A percentile compares a stretch with the other conserved stretches of the same genome.
phyloP scores from a whole-genome alignment of 2,329 filamentous ascomycete genomes.

The Trichophyton equinum region DNA sequence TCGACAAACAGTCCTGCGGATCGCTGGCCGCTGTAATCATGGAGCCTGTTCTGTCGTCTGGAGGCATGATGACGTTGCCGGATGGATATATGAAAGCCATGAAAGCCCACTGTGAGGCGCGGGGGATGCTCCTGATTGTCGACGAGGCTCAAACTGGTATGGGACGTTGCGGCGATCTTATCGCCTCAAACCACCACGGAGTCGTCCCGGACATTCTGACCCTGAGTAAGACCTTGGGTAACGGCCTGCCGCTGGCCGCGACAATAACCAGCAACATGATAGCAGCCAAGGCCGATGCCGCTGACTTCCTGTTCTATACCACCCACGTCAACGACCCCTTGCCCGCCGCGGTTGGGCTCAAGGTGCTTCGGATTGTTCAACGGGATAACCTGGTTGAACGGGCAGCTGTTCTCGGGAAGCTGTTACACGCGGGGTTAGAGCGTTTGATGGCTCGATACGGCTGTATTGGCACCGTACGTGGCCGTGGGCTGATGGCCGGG shows the following conservation, averaged over 20 bases:
- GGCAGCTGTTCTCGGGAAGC: conserved; percentile 33
- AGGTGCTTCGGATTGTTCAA: conserved; percentile 50
- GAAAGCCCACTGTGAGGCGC: conserved; percentile 41
- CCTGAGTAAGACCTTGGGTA: conserved; percentile 49
- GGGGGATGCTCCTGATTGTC: conserved; percentile 46
- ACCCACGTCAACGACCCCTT: conserved; percentile 53
- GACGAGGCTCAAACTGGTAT: conserved; percentile 51
- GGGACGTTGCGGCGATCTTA: conserved; percentile 45
- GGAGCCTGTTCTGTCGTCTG: conserved; percentile 48
- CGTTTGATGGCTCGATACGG: conserved; percentile 40
- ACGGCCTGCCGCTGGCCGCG: conserved; percentile 46
- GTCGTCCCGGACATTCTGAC: conserved; percentile 48
- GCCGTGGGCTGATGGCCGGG: conserved; percentile 46
- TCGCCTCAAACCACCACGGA: conserved; percentile 43
- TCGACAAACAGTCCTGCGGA: conserved; percentile 48
- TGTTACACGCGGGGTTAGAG: conserved; percentile 38
- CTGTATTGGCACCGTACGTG: conserved; percentile 51
- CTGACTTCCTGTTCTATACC: conserved; percentile 38
- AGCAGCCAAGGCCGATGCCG: conserved; percentile 36
- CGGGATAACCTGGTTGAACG: conserved; percentile 42
- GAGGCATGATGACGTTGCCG: conserved; percentile 49
- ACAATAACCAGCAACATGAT: conserved; percentile 46
- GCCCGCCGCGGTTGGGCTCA: conserved; percentile 47
- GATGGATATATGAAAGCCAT: conserved; percentile 46
- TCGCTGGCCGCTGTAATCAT: conserved; percentile 52